phyloP scores from a whole-genome alignment of 768 basidiomycete genomes.

The Tulasnella sp. region DNA sequence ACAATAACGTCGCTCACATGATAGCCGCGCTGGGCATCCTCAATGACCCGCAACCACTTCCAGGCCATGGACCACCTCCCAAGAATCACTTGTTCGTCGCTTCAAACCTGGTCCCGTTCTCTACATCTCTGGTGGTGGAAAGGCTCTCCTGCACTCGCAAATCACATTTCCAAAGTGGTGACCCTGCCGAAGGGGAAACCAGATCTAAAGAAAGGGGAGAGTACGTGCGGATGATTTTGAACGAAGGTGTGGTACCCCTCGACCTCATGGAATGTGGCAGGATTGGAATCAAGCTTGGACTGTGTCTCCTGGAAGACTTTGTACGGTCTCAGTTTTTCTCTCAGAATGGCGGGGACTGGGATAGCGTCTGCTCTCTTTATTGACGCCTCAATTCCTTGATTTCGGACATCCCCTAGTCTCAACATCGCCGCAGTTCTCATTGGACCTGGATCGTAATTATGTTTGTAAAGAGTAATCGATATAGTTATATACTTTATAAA shows the following conservation, averaged over 20 bases:
- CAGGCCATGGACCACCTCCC: constrained; percentile 7
- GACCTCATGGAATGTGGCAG: constrained; percentile 11
- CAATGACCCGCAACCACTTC: background rate
- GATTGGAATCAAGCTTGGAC: background rate
- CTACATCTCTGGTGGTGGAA: constrained; percentile 28
- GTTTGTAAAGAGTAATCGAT: no score
- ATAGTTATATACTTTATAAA: no score
- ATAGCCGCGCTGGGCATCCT: constrained; percentile 30
- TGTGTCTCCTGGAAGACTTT: constrained; percentile 24
- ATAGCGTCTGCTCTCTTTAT: background rate
- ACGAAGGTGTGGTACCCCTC: constrained; percentile 23
- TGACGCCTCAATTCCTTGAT: no score
- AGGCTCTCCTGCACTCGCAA: constrained; percentile 18
- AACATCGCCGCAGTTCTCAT: no score
- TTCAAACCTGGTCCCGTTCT: constrained; percentile 29
- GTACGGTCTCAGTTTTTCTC: constrained; percentile 19
- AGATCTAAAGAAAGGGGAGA: background rate
- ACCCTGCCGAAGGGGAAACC: background rate
- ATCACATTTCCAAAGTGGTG: background rate
- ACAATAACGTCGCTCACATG: constrained; percentile 28
- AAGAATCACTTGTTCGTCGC: constrained; percentile 4
- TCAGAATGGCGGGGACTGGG: constrained; percentile 20
- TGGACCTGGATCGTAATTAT: no score
- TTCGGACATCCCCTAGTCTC: no score
- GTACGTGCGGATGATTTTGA: constrained; percentile 27